A percentile compares a stretch with the other conserved stretches of the same genome.
phyloP scores from a whole-genome alignment of 106 monocot species.

The Posidonia australis region DNA sequence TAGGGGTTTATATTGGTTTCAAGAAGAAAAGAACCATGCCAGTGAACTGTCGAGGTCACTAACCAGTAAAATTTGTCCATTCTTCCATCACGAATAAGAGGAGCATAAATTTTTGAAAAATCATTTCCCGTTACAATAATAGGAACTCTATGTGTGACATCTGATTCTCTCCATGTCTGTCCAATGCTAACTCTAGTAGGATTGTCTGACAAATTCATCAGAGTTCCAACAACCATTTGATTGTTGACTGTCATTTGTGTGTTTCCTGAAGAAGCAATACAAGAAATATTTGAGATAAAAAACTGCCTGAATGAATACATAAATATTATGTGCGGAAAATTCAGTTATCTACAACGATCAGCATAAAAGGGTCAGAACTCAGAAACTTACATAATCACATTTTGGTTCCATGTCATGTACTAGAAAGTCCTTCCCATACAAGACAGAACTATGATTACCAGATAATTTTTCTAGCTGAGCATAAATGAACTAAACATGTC shows the following conservation, averaged over 20 bases:
- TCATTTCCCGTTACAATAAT: conserved; percentile 93
- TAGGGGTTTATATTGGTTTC: conserved; percentile 1
- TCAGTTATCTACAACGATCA: too few relatives aligned
- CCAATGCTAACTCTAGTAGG: conserved; percentile 87
- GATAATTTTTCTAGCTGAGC: too few relatives aligned
- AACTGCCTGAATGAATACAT: too few relatives aligned
- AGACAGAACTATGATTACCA: too few relatives aligned
- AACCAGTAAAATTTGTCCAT: conserved; percentile 99
- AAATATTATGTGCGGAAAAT: too few relatives aligned
- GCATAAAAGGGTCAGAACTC: too few relatives aligned
- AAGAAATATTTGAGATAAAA: background rate
- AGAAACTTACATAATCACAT: too few relatives aligned
- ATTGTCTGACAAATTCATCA: conserved; percentile 90
- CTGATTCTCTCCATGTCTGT: conserved; percentile 88
- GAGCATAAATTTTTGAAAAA: conserved; percentile 87
- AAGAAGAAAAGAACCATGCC: background rate
- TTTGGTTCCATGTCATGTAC: too few relatives aligned
- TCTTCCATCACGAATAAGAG: conserved; percentile 88
- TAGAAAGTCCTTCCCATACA: too few relatives aligned
- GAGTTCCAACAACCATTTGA: conserved; percentile 87
- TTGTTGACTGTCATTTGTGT: conserved; percentile 98
- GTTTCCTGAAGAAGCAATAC: conserved; percentile 41
- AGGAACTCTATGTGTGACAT: conserved; percentile 74
- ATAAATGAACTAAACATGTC: too few relatives aligned
- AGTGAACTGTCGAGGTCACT: background rate